Conservation (phyloP, 257 asterid species). For the Hygrophila difformis region DNA sequence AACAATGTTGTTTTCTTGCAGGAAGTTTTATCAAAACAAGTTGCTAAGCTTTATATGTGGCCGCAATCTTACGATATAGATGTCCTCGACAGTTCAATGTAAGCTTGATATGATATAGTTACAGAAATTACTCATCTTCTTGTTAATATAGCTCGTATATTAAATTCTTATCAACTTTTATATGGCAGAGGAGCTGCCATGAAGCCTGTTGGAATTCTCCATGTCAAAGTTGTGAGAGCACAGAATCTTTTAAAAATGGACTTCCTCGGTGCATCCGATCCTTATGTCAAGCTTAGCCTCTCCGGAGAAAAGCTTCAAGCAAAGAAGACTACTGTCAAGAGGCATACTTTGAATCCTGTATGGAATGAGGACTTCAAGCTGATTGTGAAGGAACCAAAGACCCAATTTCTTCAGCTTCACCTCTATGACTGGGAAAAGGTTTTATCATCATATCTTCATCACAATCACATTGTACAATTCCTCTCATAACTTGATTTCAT, state of each 20-base stretch:
- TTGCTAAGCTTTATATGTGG: slow-evolving; percentile 9
- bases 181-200: slow-evolving; percentile 49
- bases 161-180: slow-evolving; percentile 1
- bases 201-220: slow-evolving; percentile 85
- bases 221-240: slow-evolving; percentile 65
- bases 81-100: slow-evolving; percentile 64
- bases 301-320: slow-evolving; percentile 51
- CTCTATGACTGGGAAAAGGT: slow-evolving; percentile 91
- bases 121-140: background rate
- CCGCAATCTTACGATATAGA: slow-evolving; percentile 50
- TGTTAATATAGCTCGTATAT: too few relatives aligned
- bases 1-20: slow-evolving; percentile 25
- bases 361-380: slow-evolving; percentile 80
- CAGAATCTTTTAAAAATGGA: slow-evolving; percentile 54
- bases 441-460: too few relatives aligned
- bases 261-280: slow-evolving; percentile 61
- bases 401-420: slow-evolving; percentile 53
- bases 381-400: slow-evolving; percentile 57
- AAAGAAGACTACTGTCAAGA: slow-evolving; percentile 59
- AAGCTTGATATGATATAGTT: too few relatives aligned
- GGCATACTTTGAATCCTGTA: slow-evolving; percentile 60
- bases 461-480: background rate
- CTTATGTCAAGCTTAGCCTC: slow-evolving; percentile 71
- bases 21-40: slow-evolving; percentile 35
- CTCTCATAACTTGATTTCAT: background rate